Evolutionary conservation across 2,329 filamentous ascomycete species (phyloP), one percentile per base, ranked within the genome.

Genomic region (Salinomyces thailandicus): DNA sequence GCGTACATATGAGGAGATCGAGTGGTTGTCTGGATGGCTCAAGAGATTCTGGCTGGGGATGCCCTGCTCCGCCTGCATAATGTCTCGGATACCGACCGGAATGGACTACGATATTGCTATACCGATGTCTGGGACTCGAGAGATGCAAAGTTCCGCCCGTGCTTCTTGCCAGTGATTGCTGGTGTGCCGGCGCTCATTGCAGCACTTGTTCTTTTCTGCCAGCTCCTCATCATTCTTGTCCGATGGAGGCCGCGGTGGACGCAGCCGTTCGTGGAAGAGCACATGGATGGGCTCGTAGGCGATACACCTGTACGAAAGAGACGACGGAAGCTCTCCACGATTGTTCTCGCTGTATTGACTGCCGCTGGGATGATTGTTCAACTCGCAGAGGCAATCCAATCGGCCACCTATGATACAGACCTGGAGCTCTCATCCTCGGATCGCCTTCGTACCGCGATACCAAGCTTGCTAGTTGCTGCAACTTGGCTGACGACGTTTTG

Each of bases 201-300:
- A 27, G 54, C 48, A 17, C 22, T 62, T 13, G 44, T 66, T n/a
- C 42, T 65, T 2, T 33, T 64, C n/a, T 45, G 45, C 5, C 60
- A 63, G 40, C 45, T 53, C 4, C 24, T 64, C 3, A 43, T 52
- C 18, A 34, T 61, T 3, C 41, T 60, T 3, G 41, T 50, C n/a
- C 37, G 43, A 4, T 58, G 55, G 48, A 57, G 61, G 28, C 67
- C 73, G 20, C 54, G 47, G 56, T 77, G 73, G 72, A 63, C 62
- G 14, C 59, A 50, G 32, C 60, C 69, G 3, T 76, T 77, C 41
- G 55, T 76, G 13, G 48, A 62, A 13, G 70, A 73, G 18, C 35
- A 40, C 17, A 19, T 40, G n/a, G 39, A 48, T 33, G 38, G 37
- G 8, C 31, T 19, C n/a, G 13, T 41, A 6, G 46, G 52, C 20